phyloP scores from a whole-genome alignment of 805 yeast species.

The Yarrowia deformans region DNA sequence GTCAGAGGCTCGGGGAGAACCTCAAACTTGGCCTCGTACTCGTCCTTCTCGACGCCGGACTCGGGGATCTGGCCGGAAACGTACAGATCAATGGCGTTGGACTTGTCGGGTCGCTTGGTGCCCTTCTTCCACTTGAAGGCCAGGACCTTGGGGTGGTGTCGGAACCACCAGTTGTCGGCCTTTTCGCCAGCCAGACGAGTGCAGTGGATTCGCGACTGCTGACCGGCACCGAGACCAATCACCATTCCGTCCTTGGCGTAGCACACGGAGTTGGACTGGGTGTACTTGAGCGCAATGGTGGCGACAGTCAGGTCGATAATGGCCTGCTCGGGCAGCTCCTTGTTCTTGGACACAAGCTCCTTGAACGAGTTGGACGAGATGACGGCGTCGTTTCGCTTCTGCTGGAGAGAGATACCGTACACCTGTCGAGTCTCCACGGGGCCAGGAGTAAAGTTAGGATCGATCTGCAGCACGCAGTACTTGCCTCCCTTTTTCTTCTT shows the following conservation, averaged over 20 bases:
- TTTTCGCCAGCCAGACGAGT: conserved; percentile 99
- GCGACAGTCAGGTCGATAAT: conserved; percentile 94
- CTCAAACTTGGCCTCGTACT: conserved; percentile 88
- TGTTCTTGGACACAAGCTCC: conserved; percentile 89
- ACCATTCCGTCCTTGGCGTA: conserved; percentile 99
- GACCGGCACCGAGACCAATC: conserved; percentile 99
- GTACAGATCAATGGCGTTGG: conserved; percentile 94
- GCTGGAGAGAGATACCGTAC: conserved; percentile 93
- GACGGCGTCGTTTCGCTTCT: conserved; percentile 97
- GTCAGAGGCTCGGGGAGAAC: conserved; percentile 85
- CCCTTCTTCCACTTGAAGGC: conserved; percentile 98
- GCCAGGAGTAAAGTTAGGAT: conserved; percentile 90
- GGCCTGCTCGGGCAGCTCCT: conserved; percentile 89
- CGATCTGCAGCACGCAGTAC: conserved; percentile 95
- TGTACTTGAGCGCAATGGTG: conserved; percentile 94
- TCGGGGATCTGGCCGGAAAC: conserved; percentile 92
- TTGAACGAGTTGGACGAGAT: conserved; percentile 88
- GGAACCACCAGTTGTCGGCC: conserved; percentile 99
- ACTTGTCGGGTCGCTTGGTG: conserved; percentile 97
- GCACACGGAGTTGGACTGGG: conserved; percentile 98
- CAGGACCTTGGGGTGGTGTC: conserved; percentile 96
- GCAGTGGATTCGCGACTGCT: conserved; percentile 99
- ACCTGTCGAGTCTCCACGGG: conserved; percentile 89
- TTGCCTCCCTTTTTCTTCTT: conserved; percentile 95
- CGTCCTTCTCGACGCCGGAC: conserved; percentile 89